Base-by-base conservation (phyloP, 1,139 yeast genomes). In the Hemisphaericaspora xylofermentans region DNA sequence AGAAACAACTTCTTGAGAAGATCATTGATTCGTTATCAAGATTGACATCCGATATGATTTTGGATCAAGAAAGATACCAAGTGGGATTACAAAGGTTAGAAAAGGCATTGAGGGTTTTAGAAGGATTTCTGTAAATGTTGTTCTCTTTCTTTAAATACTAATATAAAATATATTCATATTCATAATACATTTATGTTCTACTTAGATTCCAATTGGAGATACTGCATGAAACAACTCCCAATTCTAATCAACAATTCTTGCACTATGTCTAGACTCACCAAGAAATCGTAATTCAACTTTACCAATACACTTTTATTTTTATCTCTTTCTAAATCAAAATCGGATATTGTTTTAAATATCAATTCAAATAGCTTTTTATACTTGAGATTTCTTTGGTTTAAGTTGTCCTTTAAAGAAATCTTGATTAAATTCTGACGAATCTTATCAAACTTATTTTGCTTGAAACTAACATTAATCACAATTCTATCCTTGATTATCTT, bases 1-100 rank as follows among this genome's bases (percentile, higher is more conserved):
- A 89, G 58, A 85, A 86, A 50, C 84, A 80, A 50, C 69, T 89
- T 40, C 72, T 91, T 39, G 96, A 89, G 57, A 83, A 88, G 61
- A 80, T 91, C 36, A 86, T 91, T 4, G 95, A 88, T 54, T 84
- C 95, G 2, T 68, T 91, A 43, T 84, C 94, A 17, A 73, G 94
- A 52, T 74, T 91, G 46, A 88, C 95, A 3, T 87, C 91, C 43
- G 96, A 89, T 58, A 89, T 91, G 87, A 84, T 88, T 41, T 62
- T 87, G 41, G 96, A 91, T 60, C 87, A 86, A 33, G 80, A 78
- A 27, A 76, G 94, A 53, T 82, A 86, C 47, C 84, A 83, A 21
- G 86, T 86, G 46, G 96, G 96, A n/a, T 75, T 88, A 32, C 73
- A 78, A 48, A 68, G 97, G 47, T 66, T 91, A 50, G 87, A 84